Conservation (phyloP, 2,329 filamentous ascomycete species). For the Grosmannia clavigera region DNA sequence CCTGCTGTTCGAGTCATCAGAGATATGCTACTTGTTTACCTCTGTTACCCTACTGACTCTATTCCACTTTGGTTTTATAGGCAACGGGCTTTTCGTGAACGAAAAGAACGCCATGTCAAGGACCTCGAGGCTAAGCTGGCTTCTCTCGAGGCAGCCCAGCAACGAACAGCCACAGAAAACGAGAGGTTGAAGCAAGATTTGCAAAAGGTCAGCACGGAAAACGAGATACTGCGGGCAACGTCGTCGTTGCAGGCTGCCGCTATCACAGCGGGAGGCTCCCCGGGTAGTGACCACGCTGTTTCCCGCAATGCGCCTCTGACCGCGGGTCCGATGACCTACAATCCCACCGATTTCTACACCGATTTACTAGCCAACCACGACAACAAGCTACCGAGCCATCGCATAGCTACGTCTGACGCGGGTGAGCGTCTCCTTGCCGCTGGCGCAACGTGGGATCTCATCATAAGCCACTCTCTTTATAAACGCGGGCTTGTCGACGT, state of each 20-base stretch:
- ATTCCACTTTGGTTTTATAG: slow-evolving; percentile 30
- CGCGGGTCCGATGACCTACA: slow-evolving; percentile 59
- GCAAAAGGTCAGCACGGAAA: slow-evolving; percentile 76
- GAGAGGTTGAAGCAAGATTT: slow-evolving; percentile 75
- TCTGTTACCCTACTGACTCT: neutral
- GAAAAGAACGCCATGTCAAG: slow-evolving; percentile 83
- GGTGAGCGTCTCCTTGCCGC: slow-evolving; percentile 62
- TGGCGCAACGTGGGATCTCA: slow-evolving; percentile 78
- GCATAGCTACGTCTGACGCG: slow-evolving; percentile 51
- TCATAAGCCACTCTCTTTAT: slow-evolving; percentile 69
- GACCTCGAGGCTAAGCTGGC: slow-evolving; percentile 82
- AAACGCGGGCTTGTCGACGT: slow-evolving; percentile 70
- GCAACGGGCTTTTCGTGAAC: slow-evolving; percentile 89
- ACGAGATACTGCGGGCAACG: slow-evolving; percentile 81
- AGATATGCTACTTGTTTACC: neutral
- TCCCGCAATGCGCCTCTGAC: slow-evolving; percentile 33
- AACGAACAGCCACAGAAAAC: slow-evolving; percentile 66
- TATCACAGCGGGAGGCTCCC: slow-evolving; percentile 21
- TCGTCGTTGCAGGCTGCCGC: slow-evolving; percentile 28
- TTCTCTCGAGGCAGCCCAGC: slow-evolving; percentile 60
- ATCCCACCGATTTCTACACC: slow-evolving; percentile 59
- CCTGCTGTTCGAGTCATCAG: neutral
- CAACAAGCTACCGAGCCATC: slow-evolving; percentile 53
- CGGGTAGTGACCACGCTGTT: slow-evolving; percentile 30
- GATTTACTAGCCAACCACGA: slow-evolving; percentile 48